Percentiles rank a stretch among this genome's conserved stretches.
Conservation (phyloP, 2,329 filamentous ascomycete species). For the Myotisia sp. region DNA sequence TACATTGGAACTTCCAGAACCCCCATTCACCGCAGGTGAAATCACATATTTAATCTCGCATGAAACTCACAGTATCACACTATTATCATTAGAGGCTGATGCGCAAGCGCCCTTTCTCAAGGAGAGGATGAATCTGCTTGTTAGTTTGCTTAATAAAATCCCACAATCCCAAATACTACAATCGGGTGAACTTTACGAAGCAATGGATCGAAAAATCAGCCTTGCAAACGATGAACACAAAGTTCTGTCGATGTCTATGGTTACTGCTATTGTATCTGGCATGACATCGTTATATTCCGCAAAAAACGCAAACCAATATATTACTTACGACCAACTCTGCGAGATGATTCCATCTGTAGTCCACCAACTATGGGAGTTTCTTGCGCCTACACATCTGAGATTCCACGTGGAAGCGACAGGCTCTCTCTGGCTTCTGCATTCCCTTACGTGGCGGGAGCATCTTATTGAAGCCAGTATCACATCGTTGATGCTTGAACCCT, state of each 20-base stretch:
- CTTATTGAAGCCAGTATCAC: slow-evolving; percentile 69
- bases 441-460: slow-evolving; percentile 51
- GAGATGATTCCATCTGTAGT: slow-evolving; percentile 54
- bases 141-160: slow-evolving; percentile 32
- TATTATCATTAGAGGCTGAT: slow-evolving; percentile 19
- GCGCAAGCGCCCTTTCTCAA: slow-evolving; percentile 34
- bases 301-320: slow-evolving; percentile 22
- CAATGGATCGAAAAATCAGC: slow-evolving; percentile 18
- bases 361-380: slow-evolving; percentile 59
- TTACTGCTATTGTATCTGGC: slow-evolving; percentile 37
- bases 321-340: slow-evolving; percentile 38
- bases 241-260: slow-evolving; percentile 21
- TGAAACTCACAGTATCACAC: slow-evolving; percentile 36
- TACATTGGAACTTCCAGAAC: slow-evolving; percentile 47
- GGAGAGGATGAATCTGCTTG: slow-evolving; percentile 45
- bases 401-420: slow-evolving; percentile 88
- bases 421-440: slow-evolving; percentile 73
- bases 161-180: slow-evolving; percentile 24
- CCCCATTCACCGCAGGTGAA: slow-evolving; percentile 44
- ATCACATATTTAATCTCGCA: slow-evolving; percentile 50
- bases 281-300: slow-evolving; percentile 26
- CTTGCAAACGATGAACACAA: slow-evolving; percentile 13
- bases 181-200: slow-evolving; percentile 23
- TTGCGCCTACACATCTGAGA: slow-evolving; percentile 73
- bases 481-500: slow-evolving; percentile 48